Evolutionary conservation across 495 filamentous ascomycete species (phyloP), one percentile per base, ranked within the genome.

Genomic region (Bacidia gigantensis): DNA sequence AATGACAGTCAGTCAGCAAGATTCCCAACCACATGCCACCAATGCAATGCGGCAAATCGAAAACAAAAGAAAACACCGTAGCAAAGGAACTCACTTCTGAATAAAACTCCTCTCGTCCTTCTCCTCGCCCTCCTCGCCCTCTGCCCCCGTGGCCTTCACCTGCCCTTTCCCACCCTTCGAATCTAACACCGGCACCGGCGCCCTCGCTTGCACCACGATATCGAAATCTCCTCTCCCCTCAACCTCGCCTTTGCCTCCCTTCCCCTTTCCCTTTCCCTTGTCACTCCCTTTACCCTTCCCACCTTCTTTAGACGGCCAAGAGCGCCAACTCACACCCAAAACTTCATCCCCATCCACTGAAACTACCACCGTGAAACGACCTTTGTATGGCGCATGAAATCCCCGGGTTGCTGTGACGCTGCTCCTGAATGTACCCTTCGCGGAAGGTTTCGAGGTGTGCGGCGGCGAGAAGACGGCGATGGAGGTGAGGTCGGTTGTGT

Each of bases 81-180:
- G n/a, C n/a, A 40, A 11, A 41, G 26, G 9, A 26, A 22, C 57
- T 53, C 47, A 56, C 57, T 60, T 60, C 48, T 60, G 58, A 47
- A 60, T 53, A 35, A 59, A 48, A 11, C 50, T 60, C 55, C 50
- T 57, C 51, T 60, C 54, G 3, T 42, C 58, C 42, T 38, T 41
- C 26, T 57, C 55, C 32, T 45, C 57, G 32, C 41, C 53, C n/a
- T 29, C 46, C n/a, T 25, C 35, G 17, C 20, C 32, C 45, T 40
- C 46, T 7, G 11, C 20, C 26, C 26, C 53, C 2, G 3, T 1
- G 26, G 1, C 21, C 32, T n/a, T 2, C 35, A 2, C 50, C 54
- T 2, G 23, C 41, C 11, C 17, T 43, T 1, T 17, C 39, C 14
- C 44, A 2, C 50, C 53, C 23, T 38, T 47, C 20, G 35, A 45